Evolutionary conservation across 192 early-diverging fungal species (phyloP), one percentile per base, ranked within the genome.

Genomic region (Mortierella claussenii): DNA sequence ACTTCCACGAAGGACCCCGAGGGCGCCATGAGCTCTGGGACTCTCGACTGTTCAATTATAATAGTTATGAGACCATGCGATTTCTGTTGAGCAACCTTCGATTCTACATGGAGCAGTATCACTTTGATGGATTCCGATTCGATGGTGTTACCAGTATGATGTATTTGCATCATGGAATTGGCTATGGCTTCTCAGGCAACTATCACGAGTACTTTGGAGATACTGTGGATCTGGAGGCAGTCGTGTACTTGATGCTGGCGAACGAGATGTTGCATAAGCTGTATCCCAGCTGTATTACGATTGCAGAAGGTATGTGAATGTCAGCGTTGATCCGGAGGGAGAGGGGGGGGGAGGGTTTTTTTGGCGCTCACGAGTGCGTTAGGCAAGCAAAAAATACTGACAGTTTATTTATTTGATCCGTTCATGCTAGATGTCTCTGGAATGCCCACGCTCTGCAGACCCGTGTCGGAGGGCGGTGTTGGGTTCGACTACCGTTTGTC

Each of bases 141-240:
- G 97, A 98, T 81, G 97, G 96, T 49, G 96, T 98, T 20, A 98
- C 97, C 3, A 92, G 90, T 46, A 98, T 98, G 93, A 87, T 98
- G 57, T 98, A 98, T 78, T 81, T 80, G 27, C 97, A 98, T 79
- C 97, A 98, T 79, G 97, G 97, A 20, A 93, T 98, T 34, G 94
- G 90, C 3, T 92, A 90, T 44, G 97, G 92, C 0, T 98, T 98
- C 81, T 91, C 89, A 54, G 97, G 97, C 58, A 86, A 90, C 59
- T 98, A 98, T 71, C 75, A 93, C 52, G 96, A 98, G 68, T 98
- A 98, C 81, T 98, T 98, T 91, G 85, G 87, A 51, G 91, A 91
- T 40, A 79, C 75, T 13, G 93, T 92, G 0, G 97, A 98, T 80
- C 80, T 88, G 36, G 96, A 96, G 61, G 89, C 93, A 21, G 80